A percentile compares a stretch with the other conserved stretches of the same genome.
Evolutionary conservation across 148 eudicot genomes (phyloP).

Genomic region (Simmondsia chinensis): DNA sequence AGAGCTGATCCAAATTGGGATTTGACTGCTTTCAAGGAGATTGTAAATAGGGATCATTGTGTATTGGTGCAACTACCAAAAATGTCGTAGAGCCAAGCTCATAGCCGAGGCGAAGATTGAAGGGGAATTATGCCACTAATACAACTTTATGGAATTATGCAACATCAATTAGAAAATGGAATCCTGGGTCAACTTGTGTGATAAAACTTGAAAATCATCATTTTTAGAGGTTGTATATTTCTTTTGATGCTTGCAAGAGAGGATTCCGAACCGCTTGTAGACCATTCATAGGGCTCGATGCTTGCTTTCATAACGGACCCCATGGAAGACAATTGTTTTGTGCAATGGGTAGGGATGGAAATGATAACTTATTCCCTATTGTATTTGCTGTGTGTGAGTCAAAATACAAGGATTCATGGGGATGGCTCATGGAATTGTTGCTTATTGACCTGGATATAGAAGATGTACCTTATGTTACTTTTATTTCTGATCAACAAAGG

Average conservation of each 20-base stretch:
- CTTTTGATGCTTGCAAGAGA: not conserved
- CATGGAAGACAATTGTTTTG: conserved; percentile 2
- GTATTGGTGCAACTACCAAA: too few relatives aligned
- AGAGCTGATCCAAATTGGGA: too few relatives aligned
- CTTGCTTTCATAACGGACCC: conserved; percentile 1
- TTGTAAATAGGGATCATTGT: too few relatives aligned
- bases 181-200: too few relatives aligned
- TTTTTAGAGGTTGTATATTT: not conserved
- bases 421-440: conserved; percentile 1
- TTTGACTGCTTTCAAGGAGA: too few relatives aligned
- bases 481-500: conserved; percentile 8
- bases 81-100: too few relatives aligned
- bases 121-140: too few relatives aligned
- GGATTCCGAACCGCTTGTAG: conserved; percentile 9
- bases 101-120: too few relatives aligned
- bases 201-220: too few relatives aligned
- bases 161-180: too few relatives aligned
- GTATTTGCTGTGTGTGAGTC: conserved; percentile 6
- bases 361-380: conserved; percentile 3
- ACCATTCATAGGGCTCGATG: conserved; percentile 8
- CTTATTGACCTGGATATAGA: not conserved
- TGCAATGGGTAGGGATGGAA: conserved; percentile 6
- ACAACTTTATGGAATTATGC: too few relatives aligned
- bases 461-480: not conserved
- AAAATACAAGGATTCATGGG: not conserved